A percentile compares a stretch with the other conserved stretches of the same genome.
These are phyloP conservation scores for Penicillium sp. DNA, from an alignment of 2,329 filamentous ascomycete species.

Conservation along the genomic window DNA sequence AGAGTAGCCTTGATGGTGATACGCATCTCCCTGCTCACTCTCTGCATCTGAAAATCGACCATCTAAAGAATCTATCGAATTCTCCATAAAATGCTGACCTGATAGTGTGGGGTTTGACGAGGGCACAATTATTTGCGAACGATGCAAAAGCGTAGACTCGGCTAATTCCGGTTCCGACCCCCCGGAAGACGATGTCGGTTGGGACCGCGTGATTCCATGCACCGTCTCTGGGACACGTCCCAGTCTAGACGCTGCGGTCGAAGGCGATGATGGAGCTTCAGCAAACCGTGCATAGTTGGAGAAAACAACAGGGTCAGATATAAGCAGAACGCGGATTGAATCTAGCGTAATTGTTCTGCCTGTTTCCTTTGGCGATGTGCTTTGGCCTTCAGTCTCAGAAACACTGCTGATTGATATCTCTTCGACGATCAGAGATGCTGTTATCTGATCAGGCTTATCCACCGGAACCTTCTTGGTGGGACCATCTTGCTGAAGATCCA, in stretches of 20 bases:
- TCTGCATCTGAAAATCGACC: conserved; percentile 42
- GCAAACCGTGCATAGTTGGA: conserved; percentile 41
- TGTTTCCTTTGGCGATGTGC: neutral
- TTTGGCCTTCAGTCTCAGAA: neutral
- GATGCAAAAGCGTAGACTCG: conserved; percentile 37
- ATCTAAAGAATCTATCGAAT: conserved; percentile 32
- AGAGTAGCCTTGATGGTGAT: neutral
- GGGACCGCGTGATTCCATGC: conserved; percentile 23
- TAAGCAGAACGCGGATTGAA: conserved; percentile 43
- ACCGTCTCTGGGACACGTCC: conserved; percentile 25
- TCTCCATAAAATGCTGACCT: neutral
- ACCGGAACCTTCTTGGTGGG: conserved; percentile 31
- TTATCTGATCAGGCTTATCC: conserved; percentile 33
- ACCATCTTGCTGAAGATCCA: conserved; percentile 41
- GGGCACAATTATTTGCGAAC: conserved; percentile 16
- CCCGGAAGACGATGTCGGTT: conserved; percentile 22
- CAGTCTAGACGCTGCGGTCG: conserved; percentile 30
- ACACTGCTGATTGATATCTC: conserved; percentile 33
- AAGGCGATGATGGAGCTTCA: conserved; percentile 29
- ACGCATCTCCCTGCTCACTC: conserved; percentile 30
- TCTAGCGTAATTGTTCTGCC: conserved; percentile 42
- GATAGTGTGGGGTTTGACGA: neutral
- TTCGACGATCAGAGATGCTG: conserved; percentile 32
- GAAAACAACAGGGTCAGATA: conserved; percentile 49
- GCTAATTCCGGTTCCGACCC: conserved; percentile 30